phyloP scores from a whole-genome alignment of 2,329 filamentous ascomycete species.

The Apiospora koreana region DNA sequence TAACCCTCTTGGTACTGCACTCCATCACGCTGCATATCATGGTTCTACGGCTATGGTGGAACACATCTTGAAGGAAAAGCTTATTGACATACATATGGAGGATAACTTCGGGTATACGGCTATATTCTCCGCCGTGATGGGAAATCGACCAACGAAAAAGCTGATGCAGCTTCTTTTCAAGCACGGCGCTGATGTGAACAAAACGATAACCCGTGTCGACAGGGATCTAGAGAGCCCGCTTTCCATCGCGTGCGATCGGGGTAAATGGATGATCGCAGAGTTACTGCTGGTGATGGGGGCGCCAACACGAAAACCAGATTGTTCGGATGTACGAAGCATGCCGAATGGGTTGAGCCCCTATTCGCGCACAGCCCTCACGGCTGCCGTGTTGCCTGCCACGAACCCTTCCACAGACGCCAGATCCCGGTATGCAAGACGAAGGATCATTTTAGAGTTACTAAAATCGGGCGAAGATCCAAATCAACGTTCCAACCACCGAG shows the following conservation, averaged over 20 bases:
- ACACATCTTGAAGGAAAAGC: background rate
- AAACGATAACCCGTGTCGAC: background rate
- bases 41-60: background rate
- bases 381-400: background rate
- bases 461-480: background rate
- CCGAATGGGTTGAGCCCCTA: background rate
- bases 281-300: background rate
- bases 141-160: background rate
- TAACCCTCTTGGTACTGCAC: background rate
- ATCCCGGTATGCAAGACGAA: background rate
- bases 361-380: background rate
- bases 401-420: background rate
- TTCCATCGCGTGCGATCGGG: too few relatives aligned
- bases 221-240: background rate
- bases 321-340: background rate
- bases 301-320: background rate
- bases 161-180: background rate
- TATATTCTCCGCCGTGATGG: background rate
- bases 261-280: background rate
- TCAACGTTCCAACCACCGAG: background rate
- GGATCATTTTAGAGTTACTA: background rate
- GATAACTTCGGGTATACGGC: background rate
- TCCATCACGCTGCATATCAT: background rate
- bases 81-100: background rate
- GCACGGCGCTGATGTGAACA: background rate